phyloP scores from a whole-genome alignment of 257 asterid genomes.

The Haberlea rhodopensis region DNA sequence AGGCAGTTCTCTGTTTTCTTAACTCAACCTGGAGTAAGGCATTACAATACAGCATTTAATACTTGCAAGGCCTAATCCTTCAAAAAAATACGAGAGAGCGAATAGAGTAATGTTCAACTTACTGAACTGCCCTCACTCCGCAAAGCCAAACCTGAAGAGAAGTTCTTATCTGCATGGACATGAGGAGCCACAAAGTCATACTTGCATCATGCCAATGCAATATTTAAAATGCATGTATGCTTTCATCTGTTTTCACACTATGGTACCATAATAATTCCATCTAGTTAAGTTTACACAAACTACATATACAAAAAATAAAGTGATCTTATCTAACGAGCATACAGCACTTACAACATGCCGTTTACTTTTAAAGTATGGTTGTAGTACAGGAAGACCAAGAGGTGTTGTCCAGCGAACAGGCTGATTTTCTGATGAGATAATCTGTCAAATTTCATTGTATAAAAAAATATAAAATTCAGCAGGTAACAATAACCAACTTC shows the following conservation, averaged over 20 bases:
- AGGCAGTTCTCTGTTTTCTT: conserved; percentile 87
- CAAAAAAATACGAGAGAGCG: conserved; percentile 20
- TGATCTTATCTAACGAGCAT: neutral
- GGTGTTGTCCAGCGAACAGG: conserved; percentile 94
- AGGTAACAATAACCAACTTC: neutral
- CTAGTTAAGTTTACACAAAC: conserved; percentile 1
- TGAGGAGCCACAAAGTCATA: neutral
- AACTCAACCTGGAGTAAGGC: conserved; percentile 57
- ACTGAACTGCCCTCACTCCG: conserved; percentile 75
- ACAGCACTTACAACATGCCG: conserved; percentile 68
- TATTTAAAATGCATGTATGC: neutral
- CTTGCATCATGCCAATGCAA: conserved; percentile 4
- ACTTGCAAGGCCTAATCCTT: conserved; percentile 21
- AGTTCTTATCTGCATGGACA: conserved; percentile 72
- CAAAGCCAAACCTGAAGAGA: conserved; percentile 90
- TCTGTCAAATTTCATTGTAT: conserved; percentile 39
- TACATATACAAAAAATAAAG: conserved; percentile 5
- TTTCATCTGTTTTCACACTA: neutral
- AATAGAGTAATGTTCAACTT: conserved; percentile 27
- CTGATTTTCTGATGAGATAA: conserved; percentile 82
- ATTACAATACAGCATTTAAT: conserved; percentile 20
- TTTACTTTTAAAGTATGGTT: conserved; percentile 79
- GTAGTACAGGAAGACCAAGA: conserved; percentile 97
- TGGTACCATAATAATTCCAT: conserved; percentile 13
- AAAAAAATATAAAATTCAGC: neutral